Evolutionary conservation across 257 asterid species (phyloP).

Genomic region (Thymus mandschuricus): DNA sequence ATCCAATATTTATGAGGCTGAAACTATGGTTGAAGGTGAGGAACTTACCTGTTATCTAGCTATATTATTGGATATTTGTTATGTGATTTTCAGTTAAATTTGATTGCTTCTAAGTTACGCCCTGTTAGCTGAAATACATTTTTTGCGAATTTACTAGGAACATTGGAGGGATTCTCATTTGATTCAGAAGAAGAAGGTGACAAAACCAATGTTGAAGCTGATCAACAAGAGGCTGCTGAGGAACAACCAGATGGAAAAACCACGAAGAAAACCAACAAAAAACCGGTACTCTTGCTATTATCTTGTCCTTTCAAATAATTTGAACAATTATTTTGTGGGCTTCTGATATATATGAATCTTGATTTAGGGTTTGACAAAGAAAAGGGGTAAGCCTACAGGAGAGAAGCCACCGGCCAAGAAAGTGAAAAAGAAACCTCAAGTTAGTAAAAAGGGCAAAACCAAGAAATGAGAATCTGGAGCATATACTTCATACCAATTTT

Average conservation of each 20-base stretch:
- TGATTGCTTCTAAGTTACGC: constrained; percentile 12
- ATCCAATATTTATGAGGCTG: constrained; percentile 75
- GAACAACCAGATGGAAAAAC: constrained; percentile 59
- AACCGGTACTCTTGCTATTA: constrained; percentile 49
- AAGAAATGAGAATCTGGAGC: constrained; percentile 55
- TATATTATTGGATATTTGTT: constrained; percentile 2
- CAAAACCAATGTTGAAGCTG: constrained; percentile 47
- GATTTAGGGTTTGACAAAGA: constrained; percentile 59
- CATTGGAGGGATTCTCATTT: constrained; percentile 86
- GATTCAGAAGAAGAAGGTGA: constrained; percentile 91
- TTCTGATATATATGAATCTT: constrained; percentile 30
- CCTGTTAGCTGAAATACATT: constrained; percentile 7
- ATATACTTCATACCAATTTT: constrained; percentile 12
- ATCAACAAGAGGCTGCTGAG: constrained; percentile 59
- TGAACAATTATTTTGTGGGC: constrained; percentile 17
- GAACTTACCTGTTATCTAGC: constrained; percentile 19
- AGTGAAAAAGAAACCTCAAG: constrained; percentile 74
- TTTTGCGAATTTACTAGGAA: constrained; percentile 56
- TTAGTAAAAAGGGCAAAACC: constrained; percentile 61
- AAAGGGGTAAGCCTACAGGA: constrained; percentile 67
- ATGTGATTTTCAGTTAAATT: constrained; percentile 16
- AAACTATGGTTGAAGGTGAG: constrained; percentile 94
- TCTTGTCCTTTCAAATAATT: background rate
- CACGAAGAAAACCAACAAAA: constrained; percentile 58
- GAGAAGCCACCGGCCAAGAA: constrained; percentile 65